Base-by-base conservation (phyloP, 345 rosid species). In the Physaria fendleri region DNA sequence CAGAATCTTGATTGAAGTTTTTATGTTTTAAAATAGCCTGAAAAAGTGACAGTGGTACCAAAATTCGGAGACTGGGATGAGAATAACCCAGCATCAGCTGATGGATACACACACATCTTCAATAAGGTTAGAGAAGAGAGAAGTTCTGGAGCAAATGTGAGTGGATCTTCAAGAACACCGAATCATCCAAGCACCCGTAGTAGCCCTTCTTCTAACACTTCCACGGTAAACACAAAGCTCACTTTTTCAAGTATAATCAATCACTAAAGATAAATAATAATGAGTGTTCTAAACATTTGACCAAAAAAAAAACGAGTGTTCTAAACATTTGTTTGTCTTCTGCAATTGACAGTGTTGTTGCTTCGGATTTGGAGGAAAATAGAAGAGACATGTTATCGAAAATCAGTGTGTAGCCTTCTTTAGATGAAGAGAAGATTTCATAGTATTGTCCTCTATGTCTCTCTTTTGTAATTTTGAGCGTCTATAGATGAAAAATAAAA, bases 21-120 rank as follows among this genome's bases (percentile, higher is more conserved):
- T 14, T 28, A 1, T 54, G 10, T 37, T 37, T 49, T 25, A 25
- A n/a, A n/a, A n/a, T 64, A 87, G 97, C 82, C 84, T 8, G 93
- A 85, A 1, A 68, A 64, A 62, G 84, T 85, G 16, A 83, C 95
- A 16, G 91, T 85, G 59, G 95, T 91, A 51, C 96, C 98, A 2
- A 91, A 78, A 59, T 91, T 91, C 22, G 98, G 98, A 0, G 96
- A 81, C 1, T 91, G 96, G 98, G 95, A 91, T 18, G 90, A 88
- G 74, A 87, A 64, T 24, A 78, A 91, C 59, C 92, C 96, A 1
- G 65, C 96, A 5, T 77, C 96, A 6, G 96, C 96, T 8, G 96
- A 88, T 60, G 82, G 95, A 28, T 91, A 79, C 56, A 88, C 98
- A 22, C 88, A 88, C 78, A 84, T 91, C 53, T 91, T 91, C 71